phyloP scores from a whole-genome alignment of 169 alveolate species.

The Cryptosporidium felis region DNA sequence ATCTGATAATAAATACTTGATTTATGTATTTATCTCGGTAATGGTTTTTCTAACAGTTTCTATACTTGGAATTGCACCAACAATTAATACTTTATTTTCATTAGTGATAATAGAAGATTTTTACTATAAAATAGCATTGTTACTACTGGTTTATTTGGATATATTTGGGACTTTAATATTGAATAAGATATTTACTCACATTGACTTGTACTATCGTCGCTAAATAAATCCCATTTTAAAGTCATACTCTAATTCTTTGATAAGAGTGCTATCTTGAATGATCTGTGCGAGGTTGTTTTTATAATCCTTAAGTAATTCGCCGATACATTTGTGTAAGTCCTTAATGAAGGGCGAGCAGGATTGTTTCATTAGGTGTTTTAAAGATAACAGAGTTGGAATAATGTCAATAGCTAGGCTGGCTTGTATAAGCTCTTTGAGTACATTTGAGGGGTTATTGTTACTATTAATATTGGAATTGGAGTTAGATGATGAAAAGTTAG shows the following conservation, averaged over 20 bases:
- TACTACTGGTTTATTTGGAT: constrained; percentile 13
- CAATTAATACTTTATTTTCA: constrained; percentile 73
- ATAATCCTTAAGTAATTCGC: constrained; percentile 57
- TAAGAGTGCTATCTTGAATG: constrained; percentile 50
- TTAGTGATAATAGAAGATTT: constrained; percentile 53
- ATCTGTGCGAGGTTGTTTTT: constrained; percentile 42
- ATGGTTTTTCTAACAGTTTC: constrained; percentile 52
- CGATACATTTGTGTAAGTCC: constrained; percentile 68
- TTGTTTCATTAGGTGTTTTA: constrained; percentile 59
- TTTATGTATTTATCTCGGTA: constrained; percentile 53
- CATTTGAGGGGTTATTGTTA: too few species aligned
- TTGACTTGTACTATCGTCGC: constrained; percentile 2
- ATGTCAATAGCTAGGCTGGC: constrained; percentile 69
- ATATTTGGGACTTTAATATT: constrained; percentile 36
- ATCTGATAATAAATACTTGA: constrained; percentile 76
- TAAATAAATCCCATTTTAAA: constrained; percentile 50
- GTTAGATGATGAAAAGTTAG: too few species aligned
- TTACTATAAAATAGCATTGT: neutral
- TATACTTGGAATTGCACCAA: constrained; percentile 72
- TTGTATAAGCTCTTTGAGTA: constrained; percentile 57
- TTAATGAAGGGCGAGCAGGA: constrained; percentile 66
- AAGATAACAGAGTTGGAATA: constrained; percentile 52
- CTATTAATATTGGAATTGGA: too few species aligned
- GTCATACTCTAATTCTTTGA: constrained; percentile 59
- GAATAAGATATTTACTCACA: neutral